Conservation (phyloP, 192 early-diverging fungal genomes). For the Rhizophagus prolifer region DNA sequence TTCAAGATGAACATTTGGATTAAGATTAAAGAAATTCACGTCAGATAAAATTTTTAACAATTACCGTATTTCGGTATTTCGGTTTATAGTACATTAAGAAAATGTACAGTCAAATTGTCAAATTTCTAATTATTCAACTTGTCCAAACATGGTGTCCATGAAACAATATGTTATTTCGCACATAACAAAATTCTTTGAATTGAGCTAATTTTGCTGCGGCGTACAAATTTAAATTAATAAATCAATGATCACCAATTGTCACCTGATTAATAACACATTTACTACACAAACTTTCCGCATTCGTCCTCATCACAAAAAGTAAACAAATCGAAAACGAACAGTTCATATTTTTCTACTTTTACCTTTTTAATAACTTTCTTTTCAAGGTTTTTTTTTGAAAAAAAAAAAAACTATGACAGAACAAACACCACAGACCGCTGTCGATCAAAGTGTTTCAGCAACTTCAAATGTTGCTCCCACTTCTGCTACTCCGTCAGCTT, state of each 20-base stretch:
- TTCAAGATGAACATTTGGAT: no score
- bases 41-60: no score
- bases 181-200: no score
- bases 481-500: background rate
- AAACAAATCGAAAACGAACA: background rate
- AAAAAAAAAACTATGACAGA: constrained; percentile 18
- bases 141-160: no score
- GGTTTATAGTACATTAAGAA: no score
- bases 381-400: background rate
- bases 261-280: background rate
- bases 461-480: background rate
- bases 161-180: no score
- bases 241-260: background rate
- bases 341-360: background rate
- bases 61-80: no score
- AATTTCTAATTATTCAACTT: no score
- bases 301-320: background rate
- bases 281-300: background rate
- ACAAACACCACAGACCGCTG: constrained; percentile 8
- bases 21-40: no score
- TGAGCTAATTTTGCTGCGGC: no score
- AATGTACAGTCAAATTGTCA: no score
- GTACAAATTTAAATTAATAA: no score
- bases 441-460: background rate
- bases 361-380: background rate